Base-by-base conservation (phyloP, 1,284 basidiomycete species). In the Boletus smithii region DNA sequence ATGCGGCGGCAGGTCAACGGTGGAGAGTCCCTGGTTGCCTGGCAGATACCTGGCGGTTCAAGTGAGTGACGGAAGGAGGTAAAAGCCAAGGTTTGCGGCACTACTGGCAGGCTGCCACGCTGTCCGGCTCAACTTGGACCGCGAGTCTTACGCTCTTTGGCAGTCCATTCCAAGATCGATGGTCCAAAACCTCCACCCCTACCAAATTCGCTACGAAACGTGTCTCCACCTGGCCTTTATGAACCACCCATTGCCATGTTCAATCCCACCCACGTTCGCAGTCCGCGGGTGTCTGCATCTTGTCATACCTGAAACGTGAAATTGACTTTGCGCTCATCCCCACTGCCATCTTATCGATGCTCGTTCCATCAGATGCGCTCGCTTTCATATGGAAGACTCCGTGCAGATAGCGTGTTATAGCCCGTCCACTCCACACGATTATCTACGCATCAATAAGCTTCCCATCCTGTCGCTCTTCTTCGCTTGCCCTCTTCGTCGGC, bases 391-490 rank as follows among this genome's bases (percentile, higher is more conserved):
- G 13, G 34, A 8, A 34, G 9, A 14, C 33, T 9, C 33, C 33
- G 10, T 13, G 11, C 27, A 29, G 10, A 29, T n/a, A n/a, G n/a
- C n/a, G n/a, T n/a, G n/a, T n/a, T n/a, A n/a, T n/a, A n/a, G n/a
- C n/a, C 13, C 29, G 29, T 10, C 18, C 35, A 23, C 20, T 42
- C 42, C 48, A 48, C 57, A 42, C 30, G 50, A 49, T 57, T 53
- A 60, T 61, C 63, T 66, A 68, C 44, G 56, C 75, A 64, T 82
- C 80, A 53, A 89, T 76, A 55, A 89, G 71, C 69, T 81, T 84
- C 60, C 73, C 79, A 51, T 66, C 72, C 46, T 44, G n/a, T n/a
- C n/a, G n/a, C n/a, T n/a, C 69, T 52, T 77, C 81, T 59, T 76
- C 72, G 43, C 75, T 73, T 50, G 73, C 67, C 72, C 81, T 86